Conservation (phyloP, 108 stramenopile genomes). For the Nitzschia inconspicua region DNA sequence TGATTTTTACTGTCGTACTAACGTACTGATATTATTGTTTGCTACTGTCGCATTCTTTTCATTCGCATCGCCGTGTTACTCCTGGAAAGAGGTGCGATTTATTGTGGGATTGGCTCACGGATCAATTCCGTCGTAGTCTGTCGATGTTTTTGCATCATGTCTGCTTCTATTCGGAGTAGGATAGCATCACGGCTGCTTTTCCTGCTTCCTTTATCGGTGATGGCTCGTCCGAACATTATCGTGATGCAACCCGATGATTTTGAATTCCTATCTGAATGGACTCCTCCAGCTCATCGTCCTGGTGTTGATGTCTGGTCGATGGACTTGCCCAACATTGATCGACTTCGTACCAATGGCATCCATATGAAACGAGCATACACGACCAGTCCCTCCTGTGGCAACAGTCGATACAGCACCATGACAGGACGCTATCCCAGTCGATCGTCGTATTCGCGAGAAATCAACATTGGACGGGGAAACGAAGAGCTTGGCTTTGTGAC, state of each 20-base stretch:
- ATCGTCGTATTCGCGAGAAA: constrained; percentile 2
- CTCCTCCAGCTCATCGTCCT: constrained; percentile 15
- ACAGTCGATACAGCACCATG: constrained; percentile 28
- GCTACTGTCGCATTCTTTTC: too few relatives aligned
- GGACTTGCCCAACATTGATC: constrained; percentile 22
- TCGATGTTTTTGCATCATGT: too few relatives aligned
- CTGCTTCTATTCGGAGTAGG: not conserved
- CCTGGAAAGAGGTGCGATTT: too few relatives aligned
- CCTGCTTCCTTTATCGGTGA: not conserved
- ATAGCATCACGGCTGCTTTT: not conserved
- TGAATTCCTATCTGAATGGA: constrained; percentile 33
- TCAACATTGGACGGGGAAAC: not conserved
- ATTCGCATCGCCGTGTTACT: too few relatives aligned
- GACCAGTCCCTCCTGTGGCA: constrained; percentile 32
- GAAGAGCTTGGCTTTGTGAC: too few relatives aligned
- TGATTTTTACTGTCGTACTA: too few relatives aligned
- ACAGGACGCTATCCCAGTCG: constrained; percentile 31
- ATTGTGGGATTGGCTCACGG: too few relatives aligned
- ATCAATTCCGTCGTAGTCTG: too few relatives aligned
- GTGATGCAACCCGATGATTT: constrained; percentile 49
- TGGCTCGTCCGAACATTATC: constrained; percentile 26
- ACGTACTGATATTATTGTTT: too few relatives aligned
- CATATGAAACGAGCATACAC: constrained; percentile 29
- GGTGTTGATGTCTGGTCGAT: not conserved
- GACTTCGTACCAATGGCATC: constrained; percentile 18